Percentiles rank a stretch among this genome's conserved stretches.
Evolutionary conservation across 75 land plant genomes (phyloP).

Genomic region (Pinus taeda): DNA sequence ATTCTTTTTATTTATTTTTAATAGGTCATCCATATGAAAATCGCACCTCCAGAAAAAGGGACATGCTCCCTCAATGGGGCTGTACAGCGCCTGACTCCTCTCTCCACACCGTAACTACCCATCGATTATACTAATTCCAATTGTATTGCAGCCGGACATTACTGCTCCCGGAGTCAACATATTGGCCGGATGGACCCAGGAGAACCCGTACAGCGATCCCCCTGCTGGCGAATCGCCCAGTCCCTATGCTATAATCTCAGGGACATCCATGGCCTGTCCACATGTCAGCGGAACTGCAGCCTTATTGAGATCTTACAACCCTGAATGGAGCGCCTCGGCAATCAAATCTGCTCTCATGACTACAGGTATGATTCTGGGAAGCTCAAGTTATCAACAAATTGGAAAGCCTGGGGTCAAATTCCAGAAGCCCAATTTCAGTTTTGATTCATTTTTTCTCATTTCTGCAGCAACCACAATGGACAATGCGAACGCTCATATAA

Average conservation of each 20-base stretch:
- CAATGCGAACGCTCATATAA: conserved; percentile 30
- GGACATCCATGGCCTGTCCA: conserved; percentile 51
- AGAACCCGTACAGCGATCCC: conserved; percentile 2
- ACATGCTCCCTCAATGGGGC: no score
- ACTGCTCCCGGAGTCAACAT: conserved; percentile 28
- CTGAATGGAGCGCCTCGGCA: conserved; percentile 47
- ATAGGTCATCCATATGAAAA: no score
- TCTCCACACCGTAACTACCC: no score
- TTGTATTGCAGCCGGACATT: conserved; percentile 23
- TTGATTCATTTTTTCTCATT: no score
- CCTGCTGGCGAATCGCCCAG: conserved; percentile 7
- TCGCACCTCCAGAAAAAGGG: no score
- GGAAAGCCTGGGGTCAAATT: no score
- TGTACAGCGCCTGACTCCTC: no score
- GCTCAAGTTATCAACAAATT: no score
- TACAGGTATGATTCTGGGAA: conserved; percentile 16
- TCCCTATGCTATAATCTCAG: conserved; percentile 22
- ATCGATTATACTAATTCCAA: no score
- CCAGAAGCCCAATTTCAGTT: no score
- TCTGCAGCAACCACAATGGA: conserved; percentile 47
- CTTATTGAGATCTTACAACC: conserved; percentile 29
- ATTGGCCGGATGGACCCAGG: conserved; percentile 24
- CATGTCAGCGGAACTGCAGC: conserved; percentile 49
- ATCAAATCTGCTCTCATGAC: conserved; percentile 56
- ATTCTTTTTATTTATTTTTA: no score